Base-by-base conservation (phyloP, 805 yeast species). In the Spathaspora arborariae region DNA sequence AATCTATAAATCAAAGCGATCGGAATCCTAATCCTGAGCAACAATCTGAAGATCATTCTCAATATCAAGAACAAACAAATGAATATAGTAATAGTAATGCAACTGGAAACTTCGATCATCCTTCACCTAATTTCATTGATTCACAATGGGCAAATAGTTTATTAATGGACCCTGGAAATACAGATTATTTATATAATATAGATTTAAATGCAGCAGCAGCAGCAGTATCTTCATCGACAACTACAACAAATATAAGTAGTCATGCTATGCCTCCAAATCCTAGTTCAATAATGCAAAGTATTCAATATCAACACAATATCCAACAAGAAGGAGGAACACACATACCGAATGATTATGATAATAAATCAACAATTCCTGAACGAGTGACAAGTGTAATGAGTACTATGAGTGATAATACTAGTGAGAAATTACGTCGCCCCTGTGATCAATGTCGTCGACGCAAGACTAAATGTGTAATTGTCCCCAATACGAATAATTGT, bases 401-500 rank as follows among this genome's bases (percentile, higher is more conserved):
- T 39, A 24, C 43, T 6, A 38, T 20, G 19, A 13, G 22, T n/a
- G 13, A 4, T n/a, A n/a, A n/a, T n/a, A n/a, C n/a, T n/a, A n/a
- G n/a, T n/a, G n/a, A n/a, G n/a, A 77, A 76, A 47, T 78, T 74
- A 52, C 65, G 78, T 19, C 67, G 81, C 30, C 92, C 95, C 0
- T 90, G 97, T 60, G 96, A 88, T 58, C 88, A 84, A 54, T 91
- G 97, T 63, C 74, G 95, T 37, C 70, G 90, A 48, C 74, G 91
- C 41, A 88, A 87, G 59, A 84, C 85, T 19, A 81, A 86, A 53
- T 91, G 97, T 70, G 84, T 87, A 20, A 71, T 82, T 54, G 72
- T 78, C 1, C 84, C 88, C 2, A 81, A 80, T 48, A 65, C 82
- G 41, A 69, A 75, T 45, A 79, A 77, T 54, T 90, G 95, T 66